A percentile compares a stretch with the other conserved stretches of the same genome.
phyloP scores from a whole-genome alignment of 2,329 filamentous ascomycete genomes.

The Reticulascus tulasneorum region DNA sequence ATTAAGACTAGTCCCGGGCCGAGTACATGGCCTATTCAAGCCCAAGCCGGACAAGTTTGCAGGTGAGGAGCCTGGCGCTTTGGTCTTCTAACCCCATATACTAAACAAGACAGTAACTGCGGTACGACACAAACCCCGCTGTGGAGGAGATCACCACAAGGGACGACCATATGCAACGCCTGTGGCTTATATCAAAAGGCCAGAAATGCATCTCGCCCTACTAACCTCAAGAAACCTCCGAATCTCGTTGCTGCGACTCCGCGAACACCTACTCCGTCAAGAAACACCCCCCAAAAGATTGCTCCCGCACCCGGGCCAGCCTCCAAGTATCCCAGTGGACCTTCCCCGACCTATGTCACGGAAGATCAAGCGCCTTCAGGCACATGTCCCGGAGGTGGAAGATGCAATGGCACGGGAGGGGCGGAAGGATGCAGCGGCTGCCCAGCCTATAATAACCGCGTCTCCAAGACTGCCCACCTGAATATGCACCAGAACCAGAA shows the following conservation, averaged over 20 bases:
- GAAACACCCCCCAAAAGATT: conserved; percentile 36
- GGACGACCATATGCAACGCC: conserved; percentile 95
- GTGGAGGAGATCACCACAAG: conserved; percentile 89
- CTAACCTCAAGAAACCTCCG: conserved; percentile 78
- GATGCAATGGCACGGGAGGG: conserved; percentile 93
- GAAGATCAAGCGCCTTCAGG: conserved; percentile 72
- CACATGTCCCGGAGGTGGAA: conserved; percentile 92
- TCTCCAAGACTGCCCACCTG: conserved; percentile 80
- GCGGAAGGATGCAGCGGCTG: conserved; percentile 94
- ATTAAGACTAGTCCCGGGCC: conserved; percentile 11
- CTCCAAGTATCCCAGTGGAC: conserved; percentile 37
- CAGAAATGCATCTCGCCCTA: conserved; percentile 84
- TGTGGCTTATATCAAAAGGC: conserved; percentile 94
- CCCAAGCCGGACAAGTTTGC: conserved; percentile 63
- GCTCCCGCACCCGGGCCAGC: conserved; percentile 26
- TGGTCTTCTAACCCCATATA: background rate
- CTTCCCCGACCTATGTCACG: conserved; percentile 68
- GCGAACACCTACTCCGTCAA: conserved; percentile 39
- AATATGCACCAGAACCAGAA: conserved; percentile 49
- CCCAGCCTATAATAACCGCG: conserved; percentile 93
- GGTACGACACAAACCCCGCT: conserved; percentile 89
- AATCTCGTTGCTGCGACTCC: conserved; percentile 42
- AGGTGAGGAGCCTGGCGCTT: conserved; percentile 44
- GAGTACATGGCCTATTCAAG: conserved; percentile 8
- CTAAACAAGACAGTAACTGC: conserved; percentile 68